phyloP scores from a whole-genome alignment of 2,329 filamentous ascomycete species.

The Phialophora verrucosa region DNA sequence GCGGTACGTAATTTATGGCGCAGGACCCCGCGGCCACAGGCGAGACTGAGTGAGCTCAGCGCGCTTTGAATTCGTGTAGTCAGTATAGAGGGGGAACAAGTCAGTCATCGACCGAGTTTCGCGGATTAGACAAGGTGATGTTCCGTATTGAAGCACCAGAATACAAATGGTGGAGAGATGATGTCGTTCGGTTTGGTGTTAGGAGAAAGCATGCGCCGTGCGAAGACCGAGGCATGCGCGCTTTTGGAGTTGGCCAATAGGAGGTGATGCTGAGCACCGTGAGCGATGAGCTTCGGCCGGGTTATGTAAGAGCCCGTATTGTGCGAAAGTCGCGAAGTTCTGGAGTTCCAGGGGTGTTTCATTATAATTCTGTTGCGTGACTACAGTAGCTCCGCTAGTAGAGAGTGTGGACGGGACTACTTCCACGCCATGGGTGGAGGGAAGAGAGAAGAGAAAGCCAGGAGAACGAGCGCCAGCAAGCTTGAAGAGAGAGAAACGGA shows the following conservation, averaged over 20 bases:
- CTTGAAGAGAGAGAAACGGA: not conserved
- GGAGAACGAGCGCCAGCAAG: not conserved
- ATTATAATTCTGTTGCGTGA: no score
- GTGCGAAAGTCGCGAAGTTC: no score
- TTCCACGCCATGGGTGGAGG: no score
- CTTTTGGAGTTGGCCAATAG: slow-evolving; percentile 3
- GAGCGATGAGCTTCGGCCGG: not conserved
- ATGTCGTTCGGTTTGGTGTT: not conserved
- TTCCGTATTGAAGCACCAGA: not conserved
- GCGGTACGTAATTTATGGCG: not conserved
- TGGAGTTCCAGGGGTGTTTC: no score
- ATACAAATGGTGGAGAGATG: not conserved
- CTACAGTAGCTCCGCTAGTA: no score
- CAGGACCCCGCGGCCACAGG: no score
- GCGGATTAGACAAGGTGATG: not conserved
- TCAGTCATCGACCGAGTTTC: not conserved
- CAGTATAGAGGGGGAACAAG: not conserved
- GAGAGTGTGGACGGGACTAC: no score
- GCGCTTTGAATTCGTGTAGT: not conserved
- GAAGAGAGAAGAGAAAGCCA: no score
- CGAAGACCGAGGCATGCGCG: slow-evolving; percentile 21
- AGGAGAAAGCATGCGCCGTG: not conserved
- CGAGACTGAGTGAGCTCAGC: not conserved
- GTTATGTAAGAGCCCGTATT: no score
- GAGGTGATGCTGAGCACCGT: not conserved